Base-by-base conservation (phyloP, 768 basidiomycete species). In the Phylloporus arenicola region DNA sequence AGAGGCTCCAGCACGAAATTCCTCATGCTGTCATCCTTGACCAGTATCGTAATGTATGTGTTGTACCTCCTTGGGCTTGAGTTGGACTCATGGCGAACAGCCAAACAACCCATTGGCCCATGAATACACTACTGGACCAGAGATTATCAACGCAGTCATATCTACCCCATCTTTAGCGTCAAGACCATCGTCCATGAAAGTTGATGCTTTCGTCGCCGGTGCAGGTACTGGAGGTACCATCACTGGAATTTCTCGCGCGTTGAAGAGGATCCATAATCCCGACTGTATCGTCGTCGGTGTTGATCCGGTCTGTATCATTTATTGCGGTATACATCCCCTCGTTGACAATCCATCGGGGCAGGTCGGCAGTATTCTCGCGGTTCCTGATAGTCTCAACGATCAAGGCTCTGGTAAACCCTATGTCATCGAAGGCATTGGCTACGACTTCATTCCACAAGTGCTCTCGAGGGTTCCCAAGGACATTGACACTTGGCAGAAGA, bases 151-250 rank as follows among this genome's bases (percentile, higher is more conserved):
- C 7, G 86, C 88, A 10, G 76, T 92, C 13, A 70, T 70, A 4
- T 78, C 80, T 1, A 87, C 83, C 1, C 85, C 81, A 9, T 82
- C 83, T 22, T 83, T 80, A 0, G 57, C 69, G 6, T 64, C 64
- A 13, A 75, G 67, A 43, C 82, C 81, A 0, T 89, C 87, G 0
- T 85, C 83, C 29, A 75, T 77, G 44, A 84, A 86, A 64, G 82
- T 97, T 20, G 86, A 94, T 63, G 84, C 82, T 2, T 71, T 98
- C 44, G 68, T 96, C 19, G 90, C 84, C 8, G 84, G 90, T 3
- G 90, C 94, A 10, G 96, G 96, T 13, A 99, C 96, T 2, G 95
- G 96, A 13, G 95, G 95, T 11, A 97, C 95, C 1, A 72, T 99
- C 53, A 90, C 89, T n/a, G 95, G 95, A 2, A 65, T 89, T 43